Base-by-base conservation (phyloP, 2,329 filamentous ascomycete genomes). In the Colletotrichum cordylinicola region DNA sequence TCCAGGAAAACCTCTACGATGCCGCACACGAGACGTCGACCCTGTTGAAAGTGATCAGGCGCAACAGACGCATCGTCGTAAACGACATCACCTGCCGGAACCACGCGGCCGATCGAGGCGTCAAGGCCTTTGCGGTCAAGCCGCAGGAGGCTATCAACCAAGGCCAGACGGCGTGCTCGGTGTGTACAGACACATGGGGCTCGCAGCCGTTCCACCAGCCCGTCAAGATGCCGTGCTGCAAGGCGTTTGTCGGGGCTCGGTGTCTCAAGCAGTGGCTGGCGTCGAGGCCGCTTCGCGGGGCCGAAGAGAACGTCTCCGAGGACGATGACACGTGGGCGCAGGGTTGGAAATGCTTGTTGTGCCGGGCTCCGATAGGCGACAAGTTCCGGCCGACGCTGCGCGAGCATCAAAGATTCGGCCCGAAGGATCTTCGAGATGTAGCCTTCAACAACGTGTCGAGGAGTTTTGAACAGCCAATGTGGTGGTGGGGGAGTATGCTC, bases 181-280 rank as follows among this genome's bases (percentile, higher is more conserved):
- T 69, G 10, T 76, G 74, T 29, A 35, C 55, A 27, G 39, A 68
- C 4, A 8, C 21, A 8, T 76, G 74, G 74, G n/a, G 24, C 33
- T 21, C n/a, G 8, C 31, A 24, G 43, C 70, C 74, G 8, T n/a
- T 16, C 43, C 74, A 76, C 58, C 64, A 76, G 29, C 74, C 74
- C 39, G 58, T 76, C 1, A 15, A 16, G 70, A 31, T 76, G 27
- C 70, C 56, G 13, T 76, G 74, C 70, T 76, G 74, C 56, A 21
- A 35, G 21, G 27, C 39, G 13, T 60, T 31, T n/a, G 31, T 74
- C 10, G 74, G 74, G 18, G 56, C 56, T 10, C 67, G 70, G 64
- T 76, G 74, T 27, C 16, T 76, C 33, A 76, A 76, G 65, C n/a
- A 52, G 33, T 74, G 31, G 21, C 29, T 76, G 64, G 64, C 64